Evolutionary conservation across 192 early-diverging fungal genomes (phyloP).

Genomic region (Rhizoclosmatium sp.): DNA sequence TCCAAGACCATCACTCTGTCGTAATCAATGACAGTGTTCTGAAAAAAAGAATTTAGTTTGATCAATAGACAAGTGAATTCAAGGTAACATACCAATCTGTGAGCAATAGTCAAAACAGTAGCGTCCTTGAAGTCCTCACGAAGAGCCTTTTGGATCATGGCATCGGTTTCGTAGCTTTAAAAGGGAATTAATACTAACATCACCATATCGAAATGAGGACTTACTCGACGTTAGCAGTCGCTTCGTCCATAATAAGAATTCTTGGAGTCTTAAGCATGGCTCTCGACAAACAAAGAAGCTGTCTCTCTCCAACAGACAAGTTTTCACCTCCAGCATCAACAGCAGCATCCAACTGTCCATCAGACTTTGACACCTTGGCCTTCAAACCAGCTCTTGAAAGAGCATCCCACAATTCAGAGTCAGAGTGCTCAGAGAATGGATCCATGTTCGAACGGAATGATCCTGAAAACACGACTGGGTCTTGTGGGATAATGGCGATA

Average conservation of each 20-base stretch:
- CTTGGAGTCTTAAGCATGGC: conserved; percentile 59
- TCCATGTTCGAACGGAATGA: conserved; percentile 73
- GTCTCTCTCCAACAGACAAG: conserved; percentile 80
- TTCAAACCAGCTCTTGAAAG: conserved; percentile 73
- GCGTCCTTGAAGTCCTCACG: conserved; percentile 72
- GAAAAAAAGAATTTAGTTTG: background rate
- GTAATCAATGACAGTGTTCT: conserved; percentile 59
- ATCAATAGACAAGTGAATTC: background rate
- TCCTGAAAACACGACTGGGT: conserved; percentile 73
- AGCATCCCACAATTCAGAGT: conserved; percentile 74
- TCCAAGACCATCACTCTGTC: conserved; percentile 58
- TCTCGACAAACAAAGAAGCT: conserved; percentile 63
- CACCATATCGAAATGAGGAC: background rate
- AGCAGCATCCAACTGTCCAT: conserved; percentile 66
- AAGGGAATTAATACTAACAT: background rate
- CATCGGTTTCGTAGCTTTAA: conserved; percentile 84
- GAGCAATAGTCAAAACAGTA: conserved; percentile 62
- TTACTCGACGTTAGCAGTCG: conserved; percentile 55
- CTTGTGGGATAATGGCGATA: conserved; percentile 92
- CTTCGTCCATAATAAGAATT: conserved; percentile 63
- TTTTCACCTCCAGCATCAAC: conserved; percentile 85
- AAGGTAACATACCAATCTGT: conserved; percentile 26
- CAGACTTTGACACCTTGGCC: conserved; percentile 57
- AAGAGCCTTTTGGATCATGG: conserved; percentile 74
- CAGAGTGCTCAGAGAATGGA: conserved; percentile 67